Evolutionary conservation across 495 filamentous ascomycete species (phyloP).

Genomic region (Durotheca rogersii): DNA sequence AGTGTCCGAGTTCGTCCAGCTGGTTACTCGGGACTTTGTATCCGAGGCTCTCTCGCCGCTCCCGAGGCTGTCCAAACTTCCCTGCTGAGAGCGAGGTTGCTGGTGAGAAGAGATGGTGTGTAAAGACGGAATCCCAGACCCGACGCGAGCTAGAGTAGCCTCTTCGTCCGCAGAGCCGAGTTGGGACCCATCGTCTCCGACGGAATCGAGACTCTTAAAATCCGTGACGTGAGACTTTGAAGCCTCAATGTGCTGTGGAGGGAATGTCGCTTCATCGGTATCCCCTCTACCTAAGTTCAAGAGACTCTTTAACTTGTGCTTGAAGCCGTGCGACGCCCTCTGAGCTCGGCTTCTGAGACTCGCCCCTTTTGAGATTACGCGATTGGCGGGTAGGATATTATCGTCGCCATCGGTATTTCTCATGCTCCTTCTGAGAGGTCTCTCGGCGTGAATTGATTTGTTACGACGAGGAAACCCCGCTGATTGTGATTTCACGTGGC

Average conservation of each 20-base stretch:
- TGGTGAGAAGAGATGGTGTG: constrained; percentile 42
- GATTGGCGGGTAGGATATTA: constrained; percentile 28
- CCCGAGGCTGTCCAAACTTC: constrained; percentile 53
- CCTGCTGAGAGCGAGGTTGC: constrained; percentile 45
- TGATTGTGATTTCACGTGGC: constrained; percentile 39
- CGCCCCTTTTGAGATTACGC: constrained; percentile 30
- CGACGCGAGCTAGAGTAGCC: constrained; percentile 43
- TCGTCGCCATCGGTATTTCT: constrained; percentile 24
- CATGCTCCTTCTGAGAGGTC: constrained; percentile 40
- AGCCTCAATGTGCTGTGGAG: constrained; percentile 54
- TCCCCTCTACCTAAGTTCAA: constrained; percentile 52
- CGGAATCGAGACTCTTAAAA: constrained; percentile 25
- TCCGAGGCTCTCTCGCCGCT: constrained; percentile 53
- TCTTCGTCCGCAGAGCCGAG: constrained; percentile 33
- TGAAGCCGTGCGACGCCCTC: constrained; percentile 61
- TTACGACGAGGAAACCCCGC: constrained; percentile 52
- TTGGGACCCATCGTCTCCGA: constrained; percentile 22
- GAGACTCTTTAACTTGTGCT: constrained; percentile 60
- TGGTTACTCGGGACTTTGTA: constrained; percentile 68
- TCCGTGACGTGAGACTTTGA: constrained; percentile 47
- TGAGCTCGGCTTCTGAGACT: constrained; percentile 56
- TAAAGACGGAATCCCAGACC: constrained; percentile 43
- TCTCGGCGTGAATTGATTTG: constrained; percentile 51
- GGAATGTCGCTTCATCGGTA: constrained; percentile 41
- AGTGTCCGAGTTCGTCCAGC: constrained; percentile 66